These are phyloP conservation scores for Saturnispora mendoncae DNA, from an alignment of 805 yeast species.

Conservation along the genomic window DNA sequence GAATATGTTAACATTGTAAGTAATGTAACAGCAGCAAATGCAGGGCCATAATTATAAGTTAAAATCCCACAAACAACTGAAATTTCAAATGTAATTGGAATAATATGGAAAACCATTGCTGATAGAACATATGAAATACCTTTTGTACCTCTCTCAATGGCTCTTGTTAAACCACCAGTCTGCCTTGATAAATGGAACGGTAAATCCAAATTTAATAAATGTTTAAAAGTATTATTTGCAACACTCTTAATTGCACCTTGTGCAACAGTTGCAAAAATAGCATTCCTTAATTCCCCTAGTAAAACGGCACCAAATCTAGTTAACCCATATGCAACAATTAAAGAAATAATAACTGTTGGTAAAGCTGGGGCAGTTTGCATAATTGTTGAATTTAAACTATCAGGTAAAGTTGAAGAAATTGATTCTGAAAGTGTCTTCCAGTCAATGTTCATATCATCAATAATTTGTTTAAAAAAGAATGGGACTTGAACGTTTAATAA, in stretches of 20 bases:
- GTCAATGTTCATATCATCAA: conserved; percentile 89
- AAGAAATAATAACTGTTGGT: conserved; percentile 54
- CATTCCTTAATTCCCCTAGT: conserved; percentile 91
- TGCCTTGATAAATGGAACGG: conserved; percentile 86
- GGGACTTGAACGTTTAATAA: conserved; percentile 92
- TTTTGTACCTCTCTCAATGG: conserved; percentile 95
- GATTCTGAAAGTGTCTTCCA: conserved; percentile 56
- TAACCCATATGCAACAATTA: conserved; percentile 81
- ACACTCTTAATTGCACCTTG: conserved; percentile 89
- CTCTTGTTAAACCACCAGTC: conserved; percentile 93
- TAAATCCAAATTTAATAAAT: conserved; percentile 73
- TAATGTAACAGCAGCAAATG: conserved; percentile 84
- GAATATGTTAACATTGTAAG: conserved; percentile 86
- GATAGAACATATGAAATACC: conserved; percentile 89
- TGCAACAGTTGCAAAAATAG: conserved; percentile 91
- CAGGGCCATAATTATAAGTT: conserved; percentile 83
- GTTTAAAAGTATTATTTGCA: conserved; percentile 79
- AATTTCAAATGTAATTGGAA: conserved; percentile 89
- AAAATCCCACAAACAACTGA: conserved; percentile 87
- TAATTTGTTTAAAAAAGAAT: conserved; percentile 78
- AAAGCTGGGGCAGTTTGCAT: conserved; percentile 22
- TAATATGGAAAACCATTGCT: conserved; percentile 96
- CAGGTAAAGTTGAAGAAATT: conserved; percentile 21
- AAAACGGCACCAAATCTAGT: conserved; percentile 91
- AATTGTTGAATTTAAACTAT: conserved; percentile 8